These are phyloP conservation scores for Trametes maxima DNA, from an alignment of 768 basidiomycete genomes.

Conservation along the genomic window DNA sequence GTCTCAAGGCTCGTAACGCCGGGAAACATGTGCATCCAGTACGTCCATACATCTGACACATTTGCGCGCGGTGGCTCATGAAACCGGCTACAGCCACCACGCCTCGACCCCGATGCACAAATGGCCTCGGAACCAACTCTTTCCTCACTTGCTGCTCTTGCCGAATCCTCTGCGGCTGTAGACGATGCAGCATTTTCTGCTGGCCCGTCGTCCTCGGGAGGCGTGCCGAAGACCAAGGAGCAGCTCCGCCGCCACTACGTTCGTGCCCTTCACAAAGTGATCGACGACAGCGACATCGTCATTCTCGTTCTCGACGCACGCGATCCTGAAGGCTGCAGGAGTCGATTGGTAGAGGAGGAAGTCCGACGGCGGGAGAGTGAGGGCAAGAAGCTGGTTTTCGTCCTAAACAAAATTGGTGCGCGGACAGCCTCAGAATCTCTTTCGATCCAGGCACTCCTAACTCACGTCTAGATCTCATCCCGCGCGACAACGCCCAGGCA, in stretches of 20 bases:
- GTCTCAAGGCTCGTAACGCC: constrained; percentile 62
- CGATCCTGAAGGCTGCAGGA: constrained; percentile 93
- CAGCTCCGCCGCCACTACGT: constrained; percentile 75
- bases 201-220: constrained; percentile 36
- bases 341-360: constrained; percentile 92
- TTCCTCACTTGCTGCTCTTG: constrained; percentile 58
- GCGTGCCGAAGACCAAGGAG: constrained; percentile 57
- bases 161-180: constrained; percentile 36
- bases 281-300: constrained; percentile 90
- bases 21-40: constrained; percentile 40
- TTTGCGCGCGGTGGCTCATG: constrained; percentile 2
- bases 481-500: constrained; percentile 80
- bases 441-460: background rate
- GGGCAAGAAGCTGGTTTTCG: constrained; percentile 90
- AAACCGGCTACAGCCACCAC: constrained; percentile 14
- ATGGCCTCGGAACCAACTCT: constrained; percentile 80
- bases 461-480: constrained; percentile 72
- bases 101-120: constrained; percentile 53
- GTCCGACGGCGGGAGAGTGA: constrained; percentile 82
- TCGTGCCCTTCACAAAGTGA: constrained; percentile 84
- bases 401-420: constrained; percentile 96
- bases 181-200: constrained; percentile 27
- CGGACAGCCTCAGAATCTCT: background rate
- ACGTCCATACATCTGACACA: background rate
- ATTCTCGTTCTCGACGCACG: constrained; percentile 90